Percentiles rank a stretch among this genome's conserved stretches.
These are phyloP conservation scores for Globisporangium camurandrum DNA, from an alignment of 352 stramenopile genomes.

Conservation along the genomic window DNA sequence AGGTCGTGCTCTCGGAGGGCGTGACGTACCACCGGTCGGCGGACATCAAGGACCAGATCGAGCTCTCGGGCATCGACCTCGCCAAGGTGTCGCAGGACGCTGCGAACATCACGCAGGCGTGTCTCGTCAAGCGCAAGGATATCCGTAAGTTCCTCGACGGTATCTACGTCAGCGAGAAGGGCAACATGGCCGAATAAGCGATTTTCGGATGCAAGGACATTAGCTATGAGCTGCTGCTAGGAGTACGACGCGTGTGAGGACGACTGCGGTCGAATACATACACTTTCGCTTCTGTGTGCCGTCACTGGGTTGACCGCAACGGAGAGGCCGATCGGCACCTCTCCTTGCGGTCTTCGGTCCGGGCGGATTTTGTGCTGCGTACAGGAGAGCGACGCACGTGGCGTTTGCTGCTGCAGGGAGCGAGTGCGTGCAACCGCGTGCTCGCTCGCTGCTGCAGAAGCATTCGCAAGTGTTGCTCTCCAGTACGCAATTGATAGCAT, in stretches of 20 bases:
- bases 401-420: conserved; percentile 13
- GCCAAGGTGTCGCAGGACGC: conserved; percentile 92
- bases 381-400: background rate
- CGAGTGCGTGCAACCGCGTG: background rate
- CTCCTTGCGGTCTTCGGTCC: conserved; percentile 85
- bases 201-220: conserved; percentile 14
- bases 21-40: conserved; percentile 93
- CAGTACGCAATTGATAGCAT: conserved; percentile 24
- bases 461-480: background rate
- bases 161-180: conserved; percentile 99
- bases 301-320: conserved; percentile 87
- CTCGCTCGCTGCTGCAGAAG: background rate
- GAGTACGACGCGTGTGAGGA: conserved; percentile 5
- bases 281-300: conserved; percentile 36
- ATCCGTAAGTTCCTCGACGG: conserved; percentile 99
- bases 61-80: conserved; percentile 97
- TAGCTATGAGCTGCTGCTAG: conserved; percentile 26
- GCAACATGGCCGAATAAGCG: conserved; percentile 65
- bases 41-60: conserved; percentile 99
- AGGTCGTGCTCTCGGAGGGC: conserved; percentile 90
- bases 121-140: conserved; percentile 84
- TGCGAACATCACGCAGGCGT: conserved; percentile 82
- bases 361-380: conserved; percentile 81
- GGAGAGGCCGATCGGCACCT: background rate
- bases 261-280: conserved; percentile 13